Conservation (phyloP, 208 protist species). For the Crithidia sp. region DNA sequence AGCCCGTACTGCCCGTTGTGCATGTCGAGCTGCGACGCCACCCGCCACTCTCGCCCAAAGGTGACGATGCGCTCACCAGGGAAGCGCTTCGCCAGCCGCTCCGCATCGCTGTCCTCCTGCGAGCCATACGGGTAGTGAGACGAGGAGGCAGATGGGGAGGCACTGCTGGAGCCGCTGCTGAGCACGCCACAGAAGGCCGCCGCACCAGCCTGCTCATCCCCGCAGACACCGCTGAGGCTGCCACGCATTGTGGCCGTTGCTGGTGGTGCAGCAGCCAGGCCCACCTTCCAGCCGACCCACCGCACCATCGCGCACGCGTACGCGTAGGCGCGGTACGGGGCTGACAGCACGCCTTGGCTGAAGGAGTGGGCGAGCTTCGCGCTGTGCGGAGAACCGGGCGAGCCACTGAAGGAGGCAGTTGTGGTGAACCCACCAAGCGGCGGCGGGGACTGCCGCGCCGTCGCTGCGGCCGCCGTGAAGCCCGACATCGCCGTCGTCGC, state of each 20-base stretch:
- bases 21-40: constrained; percentile 38
- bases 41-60: constrained; percentile 35
- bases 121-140: background rate
- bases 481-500: no score
- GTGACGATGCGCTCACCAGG: constrained; percentile 31
- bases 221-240: background rate
- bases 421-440: constrained; percentile 17
- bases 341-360: background rate
- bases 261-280: constrained; percentile 1
- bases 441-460: constrained; percentile 6
- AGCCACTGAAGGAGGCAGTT: constrained; percentile 10
- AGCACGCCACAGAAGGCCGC: constrained; percentile 6
- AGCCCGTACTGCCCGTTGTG: constrained; percentile 65
- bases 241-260: background rate
- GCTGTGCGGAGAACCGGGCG: constrained; percentile 1
- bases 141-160: background rate
- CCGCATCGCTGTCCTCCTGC: constrained; percentile 10
- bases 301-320: constrained; percentile 16
- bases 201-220: background rate
- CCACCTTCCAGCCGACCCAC: constrained; percentile 25
- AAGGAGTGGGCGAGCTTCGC: background rate
- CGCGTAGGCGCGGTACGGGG: background rate
- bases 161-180: background rate
- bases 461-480: background rate
- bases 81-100: constrained; percentile 13